A percentile compares a stretch with the other conserved stretches of the same genome.
Evolutionary conservation across 257 asterid genomes (phyloP).

Genomic region (Solanum peruvianum): DNA sequence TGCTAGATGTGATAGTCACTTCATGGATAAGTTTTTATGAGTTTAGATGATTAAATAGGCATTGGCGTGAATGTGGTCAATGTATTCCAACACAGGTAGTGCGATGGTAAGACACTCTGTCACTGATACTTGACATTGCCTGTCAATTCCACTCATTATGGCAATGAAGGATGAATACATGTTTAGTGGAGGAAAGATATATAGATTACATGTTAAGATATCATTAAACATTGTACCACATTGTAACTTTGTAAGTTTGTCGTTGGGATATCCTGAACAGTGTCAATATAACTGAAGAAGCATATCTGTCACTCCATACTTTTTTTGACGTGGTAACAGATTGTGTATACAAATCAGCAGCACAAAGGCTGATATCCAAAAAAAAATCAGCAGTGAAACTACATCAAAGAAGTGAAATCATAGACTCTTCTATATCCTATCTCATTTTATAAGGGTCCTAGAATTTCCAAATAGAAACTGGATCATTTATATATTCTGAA

Average conservation of each 20-base stretch:
- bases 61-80: background rate
- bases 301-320: background rate
- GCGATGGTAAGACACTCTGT: background rate
- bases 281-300: background rate
- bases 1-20: background rate
- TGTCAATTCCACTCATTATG: background rate
- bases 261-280: background rate
- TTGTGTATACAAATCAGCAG: background rate
- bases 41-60: background rate
- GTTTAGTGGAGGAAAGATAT: background rate
- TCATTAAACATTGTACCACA: background rate
- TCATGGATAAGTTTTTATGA: background rate
- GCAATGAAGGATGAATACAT: background rate
- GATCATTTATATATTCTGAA: too few species aligned
- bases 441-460: too few species aligned
- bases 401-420: background rate
- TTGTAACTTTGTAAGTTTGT: background rate
- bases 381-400: background rate
- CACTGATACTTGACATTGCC: background rate
- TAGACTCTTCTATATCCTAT: background rate
- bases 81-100: background rate
- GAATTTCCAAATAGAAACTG: too few species aligned
- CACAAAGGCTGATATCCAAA: background rate
- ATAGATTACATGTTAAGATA: background rate
- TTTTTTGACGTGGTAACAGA: background rate